These are phyloP conservation scores for Funneliformis geosporum DNA, from an alignment of 192 early-diverging fungal genomes.

Conservation along the genomic window DNA sequence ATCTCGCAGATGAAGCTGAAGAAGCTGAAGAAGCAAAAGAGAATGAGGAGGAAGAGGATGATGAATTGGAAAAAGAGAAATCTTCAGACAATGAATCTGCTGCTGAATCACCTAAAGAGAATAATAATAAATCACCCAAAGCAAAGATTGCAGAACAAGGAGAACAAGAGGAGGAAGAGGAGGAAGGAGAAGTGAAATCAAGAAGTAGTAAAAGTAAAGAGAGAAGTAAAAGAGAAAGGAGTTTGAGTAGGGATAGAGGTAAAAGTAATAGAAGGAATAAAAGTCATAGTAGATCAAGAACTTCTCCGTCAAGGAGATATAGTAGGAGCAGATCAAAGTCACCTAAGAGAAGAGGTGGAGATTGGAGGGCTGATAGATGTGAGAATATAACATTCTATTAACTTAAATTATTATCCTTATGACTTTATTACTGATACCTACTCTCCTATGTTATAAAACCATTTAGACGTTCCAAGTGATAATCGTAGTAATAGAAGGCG, in stretches of 20 bases:
- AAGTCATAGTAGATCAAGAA: slow-evolving; percentile 11
- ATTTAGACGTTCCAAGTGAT: background rate
- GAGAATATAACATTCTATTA: background rate
- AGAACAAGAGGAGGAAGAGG: slow-evolving; percentile 25
- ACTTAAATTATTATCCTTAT: background rate
- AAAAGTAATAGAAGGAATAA: background rate
- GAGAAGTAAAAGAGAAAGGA: slow-evolving; percentile 14
- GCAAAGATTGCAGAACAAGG: slow-evolving; percentile 22
- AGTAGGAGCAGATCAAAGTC: background rate
- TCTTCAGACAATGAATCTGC: too few species aligned
- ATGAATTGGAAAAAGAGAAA: background rate
- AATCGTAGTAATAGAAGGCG: background rate
- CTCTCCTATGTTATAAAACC: background rate
- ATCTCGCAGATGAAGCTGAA: slow-evolving; percentile 34
- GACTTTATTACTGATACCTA: background rate
- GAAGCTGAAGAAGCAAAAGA: background rate
- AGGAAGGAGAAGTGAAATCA: slow-evolving; percentile 22
- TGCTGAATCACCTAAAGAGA: too few species aligned
- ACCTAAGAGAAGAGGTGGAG: background rate
- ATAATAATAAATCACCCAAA: background rate
- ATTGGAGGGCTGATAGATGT: slow-evolving; percentile 2
- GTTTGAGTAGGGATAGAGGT: slow-evolving; percentile 8
- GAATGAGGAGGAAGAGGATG: slow-evolving; percentile 25
- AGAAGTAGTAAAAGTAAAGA: slow-evolving; percentile 3
- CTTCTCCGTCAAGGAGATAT: background rate